Evolutionary conservation across 2,329 filamentous ascomycete genomes (phyloP), one percentile per base, ranked within the genome.

Genomic region (Phaeophleospora eucalypticola): DNA sequence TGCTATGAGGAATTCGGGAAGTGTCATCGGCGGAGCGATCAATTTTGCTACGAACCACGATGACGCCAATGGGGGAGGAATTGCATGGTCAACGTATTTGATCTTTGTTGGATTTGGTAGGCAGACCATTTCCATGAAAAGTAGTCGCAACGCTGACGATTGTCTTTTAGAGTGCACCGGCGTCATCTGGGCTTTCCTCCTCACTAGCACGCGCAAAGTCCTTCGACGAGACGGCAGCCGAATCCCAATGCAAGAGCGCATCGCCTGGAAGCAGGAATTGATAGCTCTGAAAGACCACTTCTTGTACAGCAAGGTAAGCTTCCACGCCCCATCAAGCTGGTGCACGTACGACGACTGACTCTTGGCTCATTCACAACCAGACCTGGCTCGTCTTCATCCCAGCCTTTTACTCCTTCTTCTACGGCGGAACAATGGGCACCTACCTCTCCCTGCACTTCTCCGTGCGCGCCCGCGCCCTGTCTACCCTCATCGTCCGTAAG

Each of bases 341-440:
- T 4, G 3, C 8, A 8, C 27, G 27, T 32, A 32, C n/a, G 8
- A 8, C 8, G 8, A 20, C 35, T 44, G 16, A 35, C 41, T 4
- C 7, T 35, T 9, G 6, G 2, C 15, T 21, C 12, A 12, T 29
- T 29, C 24, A 18, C 7, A 10, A 21, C n/a, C 18, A 65, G 63
- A 65, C 60, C n/a, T 53, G 49, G 63, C 63, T 68, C 3, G 57
- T 68, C 34, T 62, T 65, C 38, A 46, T 68, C 7, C 65, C 65
- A 0, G 59, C 63, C 1, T 66, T 68, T 48, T 68, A 67, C 54
- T 67, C 65, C 1, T 69, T 69, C 58, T 69, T 69, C 56, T 68
- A 65, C 16, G 66, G 66, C 20, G 67, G 65, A 20, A 66, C 63
- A 1, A 62, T 67, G 63, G 65, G 65, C 2, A 68, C 65, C 2